Evolutionary conservation across 2,329 filamentous ascomycete species (phyloP).

Genomic region (Fusarium nematophilum): DNA sequence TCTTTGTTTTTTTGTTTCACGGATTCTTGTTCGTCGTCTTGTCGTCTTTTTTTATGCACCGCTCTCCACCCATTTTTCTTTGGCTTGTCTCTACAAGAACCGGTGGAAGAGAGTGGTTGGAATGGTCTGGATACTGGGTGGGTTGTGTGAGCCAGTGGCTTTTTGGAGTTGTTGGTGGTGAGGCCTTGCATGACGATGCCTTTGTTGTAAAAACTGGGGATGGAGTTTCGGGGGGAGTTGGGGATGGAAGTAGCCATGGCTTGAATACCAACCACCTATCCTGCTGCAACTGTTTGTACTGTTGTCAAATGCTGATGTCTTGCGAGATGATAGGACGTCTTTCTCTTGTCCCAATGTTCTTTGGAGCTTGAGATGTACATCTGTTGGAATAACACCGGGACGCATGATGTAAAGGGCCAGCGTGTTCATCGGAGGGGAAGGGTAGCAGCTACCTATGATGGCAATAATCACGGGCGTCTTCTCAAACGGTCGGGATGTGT

Average conservation of each 20-base stretch:
- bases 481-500: too few relatives aligned
- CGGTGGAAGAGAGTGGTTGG: not conserved
- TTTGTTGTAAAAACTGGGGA: slow-evolving; percentile 9
- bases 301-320: not conserved
- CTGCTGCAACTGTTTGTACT: not conserved
- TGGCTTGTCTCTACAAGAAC: too few relatives aligned
- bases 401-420: too few relatives aligned
- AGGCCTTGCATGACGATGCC: slow-evolving; percentile 7
- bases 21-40: too few relatives aligned
- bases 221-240: not conserved
- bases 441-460: too few relatives aligned
- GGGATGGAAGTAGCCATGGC: slow-evolving; percentile 16
- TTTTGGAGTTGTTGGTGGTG: slow-evolving; percentile 20
- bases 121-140: slow-evolving; percentile 19
- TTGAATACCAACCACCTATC: slow-evolving; percentile 24
- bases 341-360: too few relatives aligned
- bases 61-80: not conserved
- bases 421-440: too few relatives aligned
- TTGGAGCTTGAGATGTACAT: too few relatives aligned
- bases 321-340: not conserved
- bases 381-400: too few relatives aligned
- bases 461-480: too few relatives aligned
- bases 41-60: slow-evolving; percentile 11
- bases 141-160: slow-evolving; percentile 8
- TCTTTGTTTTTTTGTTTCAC: slow-evolving; percentile 28